Evolutionary conservation across 202 grass and related monocot genomes (phyloP).

Genomic region (Setaria viridis): DNA sequence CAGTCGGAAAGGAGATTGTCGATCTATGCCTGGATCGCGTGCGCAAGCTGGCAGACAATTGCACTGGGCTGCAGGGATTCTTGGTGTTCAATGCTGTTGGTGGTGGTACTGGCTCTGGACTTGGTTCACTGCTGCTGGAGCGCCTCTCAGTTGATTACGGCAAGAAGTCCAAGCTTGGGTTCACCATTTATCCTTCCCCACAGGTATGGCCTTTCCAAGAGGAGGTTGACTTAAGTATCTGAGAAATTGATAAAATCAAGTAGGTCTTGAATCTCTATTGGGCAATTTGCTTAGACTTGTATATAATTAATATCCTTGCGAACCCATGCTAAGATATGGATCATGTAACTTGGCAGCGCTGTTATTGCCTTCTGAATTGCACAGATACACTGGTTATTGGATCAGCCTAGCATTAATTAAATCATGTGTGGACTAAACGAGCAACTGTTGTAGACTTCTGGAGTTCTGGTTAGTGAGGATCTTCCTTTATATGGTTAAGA

Average conservation of each 20-base stretch:
- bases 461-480: neutral
- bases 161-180: constrained; percentile 97
- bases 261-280: neutral
- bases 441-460: neutral
- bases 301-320: neutral
- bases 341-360: neutral
- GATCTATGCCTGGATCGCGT: constrained; percentile 93
- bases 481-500: constrained; percentile 27
- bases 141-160: constrained; percentile 95
- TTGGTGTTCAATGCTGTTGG: constrained; percentile 94
- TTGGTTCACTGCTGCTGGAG: constrained; percentile 86
- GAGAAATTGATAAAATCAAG: constrained; percentile 7
- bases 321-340: neutral
- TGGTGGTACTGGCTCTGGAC: constrained; percentile 91
- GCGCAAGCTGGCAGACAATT: constrained; percentile 93
- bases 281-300: neutral
- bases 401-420: constrained; percentile 13
- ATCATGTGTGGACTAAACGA: constrained; percentile 25
- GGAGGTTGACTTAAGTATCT: neutral
- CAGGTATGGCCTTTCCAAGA: constrained; percentile 53
- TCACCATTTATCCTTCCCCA: constrained; percentile 98
- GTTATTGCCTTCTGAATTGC: neutral
- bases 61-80: constrained; percentile 96
- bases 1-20: constrained; percentile 94
- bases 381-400: neutral